Percentiles rank a stretch among this genome's conserved stretches.
phyloP scores from a whole-genome alignment of 257 asterid species.

The Agastache rugosa region DNA sequence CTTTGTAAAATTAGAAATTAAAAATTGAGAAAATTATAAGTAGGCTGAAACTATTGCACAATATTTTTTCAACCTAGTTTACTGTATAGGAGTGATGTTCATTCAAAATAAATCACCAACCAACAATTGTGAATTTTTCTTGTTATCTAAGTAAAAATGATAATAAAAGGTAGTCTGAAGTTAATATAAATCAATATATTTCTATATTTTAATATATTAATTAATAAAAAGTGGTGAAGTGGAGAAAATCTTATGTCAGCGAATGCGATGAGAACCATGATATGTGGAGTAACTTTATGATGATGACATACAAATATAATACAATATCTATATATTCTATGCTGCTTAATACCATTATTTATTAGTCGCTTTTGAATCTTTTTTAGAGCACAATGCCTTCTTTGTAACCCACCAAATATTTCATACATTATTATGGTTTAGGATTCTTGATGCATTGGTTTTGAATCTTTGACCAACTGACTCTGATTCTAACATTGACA shows the following conservation, averaged over 20 bases:
- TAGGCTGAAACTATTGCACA: too few relatives aligned
- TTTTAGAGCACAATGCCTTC: conserved; percentile 18
- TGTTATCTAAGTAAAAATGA: too few relatives aligned
- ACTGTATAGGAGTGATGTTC: too few relatives aligned
- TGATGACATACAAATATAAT: conserved; percentile 4
- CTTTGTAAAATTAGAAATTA: too few relatives aligned
- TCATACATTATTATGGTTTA: conserved; percentile 28
- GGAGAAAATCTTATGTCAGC: conserved; percentile 33
- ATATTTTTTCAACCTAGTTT: too few relatives aligned
- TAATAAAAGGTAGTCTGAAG: too few relatives aligned
- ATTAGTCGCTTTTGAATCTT: conserved; percentile 36
- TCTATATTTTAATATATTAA: too few relatives aligned
- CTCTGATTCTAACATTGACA: conserved; percentile 39
- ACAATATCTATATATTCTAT: not conserved
- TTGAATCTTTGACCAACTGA: conserved; percentile 49
- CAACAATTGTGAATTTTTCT: too few relatives aligned
- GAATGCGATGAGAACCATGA: conserved; percentile 32
- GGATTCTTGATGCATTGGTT: conserved; percentile 37
- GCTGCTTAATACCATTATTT: not conserved
- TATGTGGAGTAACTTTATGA: conserved; percentile 42
- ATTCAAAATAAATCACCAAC: too few relatives aligned
- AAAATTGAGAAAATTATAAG: too few relatives aligned
- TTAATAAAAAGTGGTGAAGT: not conserved
- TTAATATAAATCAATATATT: too few relatives aligned
- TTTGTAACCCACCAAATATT: conserved; percentile 31